Conservation (phyloP, 208 protist genomes). For the Endotrypanum monterogeii region DNA sequence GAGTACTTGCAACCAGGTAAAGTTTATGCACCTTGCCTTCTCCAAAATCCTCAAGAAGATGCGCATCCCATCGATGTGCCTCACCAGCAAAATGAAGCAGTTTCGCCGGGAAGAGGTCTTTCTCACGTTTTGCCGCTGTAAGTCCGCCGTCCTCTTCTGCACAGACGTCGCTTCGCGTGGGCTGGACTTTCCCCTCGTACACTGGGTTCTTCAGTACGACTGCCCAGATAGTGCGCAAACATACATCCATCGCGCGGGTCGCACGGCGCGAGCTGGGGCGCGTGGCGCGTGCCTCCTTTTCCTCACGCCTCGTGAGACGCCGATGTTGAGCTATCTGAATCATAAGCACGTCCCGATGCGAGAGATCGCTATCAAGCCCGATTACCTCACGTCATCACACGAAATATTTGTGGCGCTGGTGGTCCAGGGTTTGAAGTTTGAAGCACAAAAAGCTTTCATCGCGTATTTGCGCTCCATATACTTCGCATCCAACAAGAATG, state of each 20-base stretch:
- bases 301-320: conserved; percentile 97
- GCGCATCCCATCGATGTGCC: conserved; percentile 90
- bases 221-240: conserved; percentile 97
- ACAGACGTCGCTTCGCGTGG: conserved; percentile 99
- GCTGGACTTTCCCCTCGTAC: conserved; percentile 97
- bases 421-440: conserved; percentile 96
- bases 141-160: conserved; percentile 95
- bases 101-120: conserved; percentile 92
- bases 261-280: conserved; percentile 94
- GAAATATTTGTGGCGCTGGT: conserved; percentile 93
- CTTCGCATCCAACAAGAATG: conserved; percentile 95
- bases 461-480: conserved; percentile 96
- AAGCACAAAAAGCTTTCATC: conserved; percentile 98
- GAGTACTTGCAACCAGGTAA: conserved; percentile 98
- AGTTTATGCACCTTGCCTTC: conserved; percentile 93
- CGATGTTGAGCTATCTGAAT: conserved; percentile 90
- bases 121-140: conserved; percentile 88
- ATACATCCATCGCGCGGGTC: conserved; percentile 99
- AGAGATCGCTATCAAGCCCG: conserved; percentile 83
- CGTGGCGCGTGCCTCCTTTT: conserved; percentile 96
- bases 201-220: conserved; percentile 99
- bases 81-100: conserved; percentile 95
- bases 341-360: conserved; percentile 85
- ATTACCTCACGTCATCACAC: conserved; percentile 70
- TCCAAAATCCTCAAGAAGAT: conserved; percentile 91